These are phyloP conservation scores for Sphaerulina musiva DNA, from an alignment of 2,329 filamentous ascomycete genomes.

Conservation along the genomic window DNA sequence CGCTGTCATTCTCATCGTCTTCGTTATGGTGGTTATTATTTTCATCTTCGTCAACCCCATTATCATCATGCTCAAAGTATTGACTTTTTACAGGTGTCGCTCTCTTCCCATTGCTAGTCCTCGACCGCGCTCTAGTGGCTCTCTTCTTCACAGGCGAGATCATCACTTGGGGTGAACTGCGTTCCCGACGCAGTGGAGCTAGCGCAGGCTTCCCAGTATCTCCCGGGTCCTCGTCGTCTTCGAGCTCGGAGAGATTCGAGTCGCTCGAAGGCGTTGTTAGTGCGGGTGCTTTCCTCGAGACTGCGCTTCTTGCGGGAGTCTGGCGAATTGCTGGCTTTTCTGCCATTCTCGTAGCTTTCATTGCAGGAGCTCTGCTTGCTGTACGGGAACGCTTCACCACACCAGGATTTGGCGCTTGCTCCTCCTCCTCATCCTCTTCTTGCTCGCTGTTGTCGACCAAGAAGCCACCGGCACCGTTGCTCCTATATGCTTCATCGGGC, in stretches of 20 bases:
- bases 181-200: background rate
- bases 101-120: no score
- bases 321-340: slow-evolving; percentile 2
- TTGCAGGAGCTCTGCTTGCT: background rate
- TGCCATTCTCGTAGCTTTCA: slow-evolving; percentile 4
- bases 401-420: background rate
- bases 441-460: slow-evolving; percentile 15
- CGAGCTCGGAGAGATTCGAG: slow-evolving; percentile 6
- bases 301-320: background rate
- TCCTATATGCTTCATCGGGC: slow-evolving; percentile 9
- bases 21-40: slow-evolving; percentile 17
- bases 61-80: no score
- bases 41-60: slow-evolving; percentile 2
- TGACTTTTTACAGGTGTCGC: no score
- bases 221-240: background rate
- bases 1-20: slow-evolving; percentile 20
- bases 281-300: background rate
- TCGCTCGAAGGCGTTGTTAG: slow-evolving; percentile 6
- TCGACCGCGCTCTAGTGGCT: background rate
- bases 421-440: background rate
- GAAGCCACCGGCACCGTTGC: slow-evolving; percentile 30
- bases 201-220: slow-evolving; percentile 1
- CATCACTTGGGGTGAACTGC: slow-evolving; percentile 24
- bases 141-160: slow-evolving; percentile 20
- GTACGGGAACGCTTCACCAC: background rate